phyloP scores from a whole-genome alignment of 2,329 filamentous ascomycete species.

The Microdochium trichocladiopsis region DNA sequence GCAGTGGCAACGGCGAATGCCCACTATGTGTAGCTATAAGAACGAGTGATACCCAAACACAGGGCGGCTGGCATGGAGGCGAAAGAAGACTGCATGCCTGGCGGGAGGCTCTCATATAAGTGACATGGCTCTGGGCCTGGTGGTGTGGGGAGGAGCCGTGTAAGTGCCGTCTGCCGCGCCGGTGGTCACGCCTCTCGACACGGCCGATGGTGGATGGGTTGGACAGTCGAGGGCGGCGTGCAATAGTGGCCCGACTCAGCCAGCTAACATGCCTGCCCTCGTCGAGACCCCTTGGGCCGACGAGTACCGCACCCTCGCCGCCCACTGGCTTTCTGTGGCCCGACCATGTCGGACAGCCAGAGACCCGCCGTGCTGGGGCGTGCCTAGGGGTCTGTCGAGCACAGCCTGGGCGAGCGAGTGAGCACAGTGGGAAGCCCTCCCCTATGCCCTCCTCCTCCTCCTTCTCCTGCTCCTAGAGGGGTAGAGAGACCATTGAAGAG shows the following conservation, averaged over 20 bases:
- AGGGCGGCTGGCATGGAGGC: constrained; percentile 18
- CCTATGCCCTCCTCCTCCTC: too few species aligned
- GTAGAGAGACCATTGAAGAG: too few species aligned
- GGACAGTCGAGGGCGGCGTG: background rate
- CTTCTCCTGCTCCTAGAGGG: too few species aligned
- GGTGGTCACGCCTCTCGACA: background rate
- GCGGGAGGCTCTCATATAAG: background rate
- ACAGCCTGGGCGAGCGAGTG: too few species aligned
- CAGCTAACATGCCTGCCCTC: background rate
- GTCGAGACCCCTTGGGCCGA: background rate
- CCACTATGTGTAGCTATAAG: constrained; percentile 13
- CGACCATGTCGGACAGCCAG: background rate
- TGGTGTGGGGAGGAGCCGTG: too few species aligned
- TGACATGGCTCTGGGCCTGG: background rate
- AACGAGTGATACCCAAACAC: constrained; percentile 11
- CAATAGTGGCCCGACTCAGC: background rate
- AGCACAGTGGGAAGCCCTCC: too few species aligned
- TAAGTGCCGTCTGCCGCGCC: background rate
- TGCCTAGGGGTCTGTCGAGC: too few species aligned
- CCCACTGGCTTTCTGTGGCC: background rate
- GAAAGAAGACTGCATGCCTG: constrained; percentile 10
- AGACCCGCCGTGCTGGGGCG: too few species aligned
- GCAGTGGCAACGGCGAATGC: constrained; percentile 22
- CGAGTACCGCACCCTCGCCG: background rate
- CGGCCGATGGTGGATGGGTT: background rate